Conservation (phyloP, 129 eudicot genomes). For the Gnaphalium uliginosum region DNA sequence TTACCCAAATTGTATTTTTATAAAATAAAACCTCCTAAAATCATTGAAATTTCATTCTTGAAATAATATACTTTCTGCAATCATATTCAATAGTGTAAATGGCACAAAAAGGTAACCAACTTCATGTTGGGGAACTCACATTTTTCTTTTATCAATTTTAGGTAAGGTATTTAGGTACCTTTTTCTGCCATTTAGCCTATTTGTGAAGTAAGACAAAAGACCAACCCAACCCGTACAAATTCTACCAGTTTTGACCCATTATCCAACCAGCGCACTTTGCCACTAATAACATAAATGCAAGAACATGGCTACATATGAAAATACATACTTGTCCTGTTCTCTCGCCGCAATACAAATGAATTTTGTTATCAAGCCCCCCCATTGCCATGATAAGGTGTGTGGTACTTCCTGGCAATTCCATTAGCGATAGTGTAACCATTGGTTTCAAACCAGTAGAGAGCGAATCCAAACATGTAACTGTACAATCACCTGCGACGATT, state of each 20-base stretch:
- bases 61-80: not conserved
- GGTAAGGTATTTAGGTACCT: not conserved
- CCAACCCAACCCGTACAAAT: not conserved
- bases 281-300: not conserved
- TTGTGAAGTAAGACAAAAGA: not conserved
- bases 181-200: not conserved
- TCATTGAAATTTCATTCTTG: not conserved
- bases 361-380: conserved; percentile 96
- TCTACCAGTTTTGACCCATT: not conserved
- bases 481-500: conserved; percentile 63
- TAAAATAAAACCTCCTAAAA: not conserved
- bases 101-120: not conserved
- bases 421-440: conserved; percentile 87
- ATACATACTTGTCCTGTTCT: conserved; percentile 72
- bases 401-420: conserved; percentile 66
- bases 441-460: conserved; percentile 73
- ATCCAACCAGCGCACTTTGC: not conserved
- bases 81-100: not conserved
- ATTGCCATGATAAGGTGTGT: conserved; percentile 70
- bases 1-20: not conserved
- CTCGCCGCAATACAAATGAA: conserved; percentile 78
- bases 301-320: not conserved
- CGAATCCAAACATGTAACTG: conserved; percentile 63
- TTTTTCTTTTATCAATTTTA: no score
- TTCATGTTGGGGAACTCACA: not conserved